phyloP scores from a whole-genome alignment of 108 stramenopile species.

The Chaetoceros tenuissimus region DNA sequence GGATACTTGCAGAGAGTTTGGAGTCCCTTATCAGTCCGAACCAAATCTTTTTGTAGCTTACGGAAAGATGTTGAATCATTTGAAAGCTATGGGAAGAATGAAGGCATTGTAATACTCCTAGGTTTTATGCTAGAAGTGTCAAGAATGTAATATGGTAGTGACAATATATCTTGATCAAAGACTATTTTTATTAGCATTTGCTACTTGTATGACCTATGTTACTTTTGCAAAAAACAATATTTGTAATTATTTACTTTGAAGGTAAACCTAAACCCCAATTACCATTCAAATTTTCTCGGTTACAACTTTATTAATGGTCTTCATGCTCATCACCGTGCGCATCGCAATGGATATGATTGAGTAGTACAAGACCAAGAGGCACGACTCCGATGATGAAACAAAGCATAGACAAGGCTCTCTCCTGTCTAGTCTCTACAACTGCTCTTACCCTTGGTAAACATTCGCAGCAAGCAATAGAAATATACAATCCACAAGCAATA shows the following conservation, averaged over 20 bases:
- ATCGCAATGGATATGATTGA: conserved; percentile 26
- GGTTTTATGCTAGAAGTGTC: too few relatives aligned
- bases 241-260: too few relatives aligned
- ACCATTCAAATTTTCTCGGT: too few relatives aligned
- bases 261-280: too few relatives aligned
- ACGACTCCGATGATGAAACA: conserved; percentile 14
- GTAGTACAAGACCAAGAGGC: conserved; percentile 20
- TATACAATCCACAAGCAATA: conserved; percentile 17
- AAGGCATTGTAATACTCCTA: conserved; percentile 4
- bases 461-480: conserved; percentile 12
- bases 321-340: too few relatives aligned
- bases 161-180: too few relatives aligned
- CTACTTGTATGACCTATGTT: too few relatives aligned
- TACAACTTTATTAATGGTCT: too few relatives aligned
- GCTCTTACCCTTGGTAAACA: not conserved
- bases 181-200: too few relatives aligned
- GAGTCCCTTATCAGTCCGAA: conserved; percentile 47
- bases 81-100: conserved; percentile 33
- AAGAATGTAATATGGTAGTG: too few relatives aligned
- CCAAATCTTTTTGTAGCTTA: conserved; percentile 31
- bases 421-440: not conserved
- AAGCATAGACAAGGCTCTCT: not conserved
- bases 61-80: conserved; percentile 39
- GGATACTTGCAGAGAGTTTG: conserved; percentile 42
- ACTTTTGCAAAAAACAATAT: too few relatives aligned